phyloP scores from a whole-genome alignment of 164 flowering plant species.

The Aristolochia contorta region DNA sequence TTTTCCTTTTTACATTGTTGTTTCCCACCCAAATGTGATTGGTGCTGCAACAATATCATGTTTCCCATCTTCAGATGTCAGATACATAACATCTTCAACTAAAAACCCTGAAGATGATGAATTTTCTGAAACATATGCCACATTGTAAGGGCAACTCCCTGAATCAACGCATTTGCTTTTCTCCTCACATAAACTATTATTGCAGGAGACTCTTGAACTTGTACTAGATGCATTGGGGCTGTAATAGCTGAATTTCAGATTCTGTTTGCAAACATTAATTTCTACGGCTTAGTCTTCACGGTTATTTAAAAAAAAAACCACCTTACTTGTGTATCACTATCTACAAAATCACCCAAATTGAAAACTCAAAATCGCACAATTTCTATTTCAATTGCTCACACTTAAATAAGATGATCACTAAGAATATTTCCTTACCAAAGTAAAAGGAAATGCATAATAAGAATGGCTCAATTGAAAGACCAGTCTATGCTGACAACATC shows the following conservation, averaged over 20 bases:
- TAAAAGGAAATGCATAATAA: too few species aligned
- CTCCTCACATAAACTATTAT: slow-evolving; percentile 33
- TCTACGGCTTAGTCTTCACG: too few species aligned
- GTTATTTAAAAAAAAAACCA: too few species aligned
- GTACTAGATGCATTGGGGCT: slow-evolving; percentile 66
- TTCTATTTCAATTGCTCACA: too few species aligned
- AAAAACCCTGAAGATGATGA: slow-evolving; percentile 69
- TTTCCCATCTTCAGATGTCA: slow-evolving; percentile 38
- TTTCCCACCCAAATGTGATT: slow-evolving; percentile 77
- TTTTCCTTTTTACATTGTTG: too few species aligned
- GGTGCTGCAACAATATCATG: slow-evolving; percentile 35
- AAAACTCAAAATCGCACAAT: too few species aligned
- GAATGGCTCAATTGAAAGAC: too few species aligned
- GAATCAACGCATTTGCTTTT: slow-evolving; percentile 28
- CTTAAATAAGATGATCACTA: too few species aligned
- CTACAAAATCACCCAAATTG: too few species aligned
- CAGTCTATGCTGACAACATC: too few species aligned
- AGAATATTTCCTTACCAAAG: too few species aligned
- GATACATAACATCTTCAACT: slow-evolving; percentile 74
- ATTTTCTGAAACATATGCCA: slow-evolving; percentile 48
- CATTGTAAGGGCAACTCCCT: slow-evolving; percentile 46
- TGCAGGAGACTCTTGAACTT: slow-evolving; percentile 51
- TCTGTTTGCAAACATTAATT: slow-evolving; percentile 19
- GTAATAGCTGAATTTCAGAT: slow-evolving; percentile 45
- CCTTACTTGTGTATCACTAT: too few species aligned